Base-by-base conservation (phyloP, 106 monocot genomes). In the Alisma plantagoaquatica region DNA sequence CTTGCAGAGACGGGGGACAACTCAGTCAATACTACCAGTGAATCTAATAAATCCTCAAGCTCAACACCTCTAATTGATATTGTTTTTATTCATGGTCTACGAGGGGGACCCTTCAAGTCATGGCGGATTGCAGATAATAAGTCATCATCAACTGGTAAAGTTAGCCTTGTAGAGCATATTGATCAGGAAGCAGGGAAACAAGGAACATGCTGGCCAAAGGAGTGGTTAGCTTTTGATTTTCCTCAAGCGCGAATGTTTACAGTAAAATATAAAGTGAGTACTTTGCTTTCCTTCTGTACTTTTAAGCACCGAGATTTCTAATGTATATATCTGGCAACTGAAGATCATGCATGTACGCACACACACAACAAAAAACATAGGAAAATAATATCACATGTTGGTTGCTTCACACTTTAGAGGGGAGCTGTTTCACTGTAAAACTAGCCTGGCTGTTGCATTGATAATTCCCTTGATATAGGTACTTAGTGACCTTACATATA, bases 111-210 rank as follows among this genome's bases (percentile, higher is more conserved):
- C 54, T 90, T 85, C 59, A 98, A 98, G 23, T 98, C 98, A 58
- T 98, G 98, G 98, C 72, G 98, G 12, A 98, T 98, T 52, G 82
- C 90, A 53, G 98, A 90, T 64, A 63, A 85, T 61, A 98, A 90
- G 67, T 82, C 76, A 28, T 90, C 89, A 22, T 87, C 83, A 56
- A 85, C 89, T 24, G 81, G 84, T 71, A 96, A 78, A 66, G 60
- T 82, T 71, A 90, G 98, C 26, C 57, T 98, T 49, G 74, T 98
- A 41, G 98, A 98, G 67, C 81, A 63, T 32, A 98, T 98, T 59
- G 98, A 98, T 72, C 79, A 82, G 49, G 98, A 98, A 50, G 84
- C 98, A 48, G 98, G 98, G 32, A 90, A 86, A 63, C 53, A 82
- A 66, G 98, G 90, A 47, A 98, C 98, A 47, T 98, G 75, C 54